phyloP scores from a whole-genome alignment of 2,329 filamentous ascomycete species.

The Penicillium olsonii region DNA sequence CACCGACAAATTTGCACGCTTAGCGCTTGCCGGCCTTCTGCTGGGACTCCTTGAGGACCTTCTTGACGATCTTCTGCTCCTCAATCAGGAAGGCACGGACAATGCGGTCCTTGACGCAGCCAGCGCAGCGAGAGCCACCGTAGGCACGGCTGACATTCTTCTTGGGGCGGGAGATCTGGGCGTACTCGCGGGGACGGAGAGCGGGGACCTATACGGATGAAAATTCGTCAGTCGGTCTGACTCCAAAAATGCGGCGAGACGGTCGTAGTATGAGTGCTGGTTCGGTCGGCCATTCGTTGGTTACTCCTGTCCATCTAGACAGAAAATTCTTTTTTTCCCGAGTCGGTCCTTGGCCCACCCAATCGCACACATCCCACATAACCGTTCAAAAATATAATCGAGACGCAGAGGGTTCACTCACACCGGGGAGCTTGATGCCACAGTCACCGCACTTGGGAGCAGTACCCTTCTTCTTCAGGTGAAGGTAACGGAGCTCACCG shows the following conservation, averaged over 20 bases:
- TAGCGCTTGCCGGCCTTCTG: constrained; percentile 60
- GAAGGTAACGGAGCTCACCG: constrained; percentile 90
- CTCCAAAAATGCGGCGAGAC: constrained; percentile 4
- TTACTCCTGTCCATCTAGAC: constrained; percentile 6
- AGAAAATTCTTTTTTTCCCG: constrained; percentile 15
- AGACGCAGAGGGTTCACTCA: constrained; percentile 62
- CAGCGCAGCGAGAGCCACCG: constrained; percentile 96
- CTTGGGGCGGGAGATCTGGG: constrained; percentile 95
- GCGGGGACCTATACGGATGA: constrained; percentile 71
- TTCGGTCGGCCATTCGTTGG: constrained; percentile 17
- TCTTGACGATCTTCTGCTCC: constrained; percentile 99
- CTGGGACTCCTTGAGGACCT: constrained; percentile 98
- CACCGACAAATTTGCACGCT: constrained; percentile 38
- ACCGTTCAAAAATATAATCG: constrained; percentile 10
- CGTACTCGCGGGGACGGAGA: constrained; percentile 97
- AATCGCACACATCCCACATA: constrained; percentile 19
- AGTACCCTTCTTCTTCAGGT: constrained; percentile 99
- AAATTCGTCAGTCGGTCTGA: constrained; percentile 18
- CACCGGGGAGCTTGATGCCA: constrained; percentile 93
- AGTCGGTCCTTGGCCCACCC: constrained; percentile 15
- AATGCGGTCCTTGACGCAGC: constrained; percentile 97
- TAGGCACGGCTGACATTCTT: constrained; percentile 99
- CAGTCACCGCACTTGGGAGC: constrained; percentile 99
- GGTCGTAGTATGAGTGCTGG: constrained; percentile 9
- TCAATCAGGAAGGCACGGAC: constrained; percentile 99